A percentile compares a stretch with the other conserved stretches of the same genome.
phyloP scores from a whole-genome alignment of 495 filamentous ascomycete genomes.

The Penicilliopsis zonata region DNA sequence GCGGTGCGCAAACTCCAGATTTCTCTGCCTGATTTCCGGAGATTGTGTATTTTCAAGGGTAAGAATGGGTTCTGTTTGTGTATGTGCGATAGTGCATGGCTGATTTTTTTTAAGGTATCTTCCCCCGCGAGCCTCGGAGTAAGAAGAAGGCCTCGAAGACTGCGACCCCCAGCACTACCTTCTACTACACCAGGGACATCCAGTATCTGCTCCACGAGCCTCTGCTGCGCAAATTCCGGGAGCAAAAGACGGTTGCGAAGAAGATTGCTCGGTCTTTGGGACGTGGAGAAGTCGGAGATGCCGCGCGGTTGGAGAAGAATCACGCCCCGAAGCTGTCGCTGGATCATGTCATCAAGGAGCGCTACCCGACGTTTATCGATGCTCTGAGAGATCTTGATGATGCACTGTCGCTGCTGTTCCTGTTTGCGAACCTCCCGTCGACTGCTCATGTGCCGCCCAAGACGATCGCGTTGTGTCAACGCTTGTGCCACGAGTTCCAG shows the following conservation, averaged over 20 bases:
- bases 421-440: constrained; percentile 93
- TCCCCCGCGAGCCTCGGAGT: constrained; percentile 88
- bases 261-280: constrained; percentile 90
- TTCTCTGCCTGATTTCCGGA: constrained; percentile 90
- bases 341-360: constrained; percentile 94
- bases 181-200: constrained; percentile 98
- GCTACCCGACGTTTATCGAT: constrained; percentile 94
- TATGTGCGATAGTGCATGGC: not conserved
- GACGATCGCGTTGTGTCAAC: constrained; percentile 85
- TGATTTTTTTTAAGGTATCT: constrained; percentile 50
- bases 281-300: constrained; percentile 80
- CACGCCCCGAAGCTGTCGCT: constrained; percentile 76
- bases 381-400: constrained; percentile 92
- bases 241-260: constrained; percentile 91
- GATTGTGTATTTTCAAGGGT: constrained; percentile 98
- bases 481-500: constrained; percentile 85
- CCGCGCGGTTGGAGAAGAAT: constrained; percentile 70
- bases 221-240: constrained; percentile 87
- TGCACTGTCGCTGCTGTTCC: constrained; percentile 90
- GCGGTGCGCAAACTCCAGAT: constrained; percentile 96
- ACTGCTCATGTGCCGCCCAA: constrained; percentile 77
- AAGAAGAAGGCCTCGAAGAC: constrained; percentile 95
- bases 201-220: constrained; percentile 97
- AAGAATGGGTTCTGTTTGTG: no score
- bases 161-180: constrained; percentile 80